phyloP scores from a whole-genome alignment of 1,284 basidiomycete genomes.

The Tylopilus sp. region DNA sequence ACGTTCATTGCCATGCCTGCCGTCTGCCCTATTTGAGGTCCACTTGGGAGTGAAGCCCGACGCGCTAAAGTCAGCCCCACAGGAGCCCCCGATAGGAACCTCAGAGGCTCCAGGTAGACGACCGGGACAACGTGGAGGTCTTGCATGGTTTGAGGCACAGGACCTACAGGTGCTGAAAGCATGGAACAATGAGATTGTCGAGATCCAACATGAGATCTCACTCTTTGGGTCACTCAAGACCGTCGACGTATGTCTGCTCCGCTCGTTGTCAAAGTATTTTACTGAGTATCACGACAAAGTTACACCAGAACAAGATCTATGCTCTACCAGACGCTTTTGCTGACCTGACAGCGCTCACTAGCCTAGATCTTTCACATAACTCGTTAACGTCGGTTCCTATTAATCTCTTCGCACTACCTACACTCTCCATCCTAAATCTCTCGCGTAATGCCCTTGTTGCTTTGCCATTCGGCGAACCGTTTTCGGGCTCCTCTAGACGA shows the following conservation, averaged over 20 bases:
- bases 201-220: conserved; percentile 73
- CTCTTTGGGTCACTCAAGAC: conserved; percentile 75
- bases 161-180: conserved; percentile 69
- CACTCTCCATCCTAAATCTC: conserved; percentile 59
- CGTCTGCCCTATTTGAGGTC: conserved; percentile 72
- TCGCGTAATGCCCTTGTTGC: conserved; percentile 61
- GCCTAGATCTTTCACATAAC: conserved; percentile 69
- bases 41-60: conserved; percentile 69
- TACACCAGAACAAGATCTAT: conserved; percentile 66
- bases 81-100: conserved; percentile 54
- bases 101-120: conserved; percentile 34
- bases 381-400: conserved; percentile 54
- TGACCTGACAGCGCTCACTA: conserved; percentile 58
- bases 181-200: conserved; percentile 70
- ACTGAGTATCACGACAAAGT: conserved; percentile 37
- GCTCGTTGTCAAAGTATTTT: neutral
- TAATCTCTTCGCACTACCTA: conserved; percentile 62
- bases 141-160: conserved; percentile 73
- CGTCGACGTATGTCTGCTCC: conserved; percentile 54
- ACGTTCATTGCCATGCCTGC: conserved; percentile 62
- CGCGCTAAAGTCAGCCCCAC: conserved; percentile 54
- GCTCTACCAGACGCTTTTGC: conserved; percentile 58
- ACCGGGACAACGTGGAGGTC: conserved; percentile 39
- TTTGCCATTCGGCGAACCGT: conserved; percentile 60
- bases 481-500: conserved; percentile 25